Evolutionary conservation across 2,329 filamentous ascomycete genomes (phyloP).

Genomic region (Fusarium oligoseptatum): DNA sequence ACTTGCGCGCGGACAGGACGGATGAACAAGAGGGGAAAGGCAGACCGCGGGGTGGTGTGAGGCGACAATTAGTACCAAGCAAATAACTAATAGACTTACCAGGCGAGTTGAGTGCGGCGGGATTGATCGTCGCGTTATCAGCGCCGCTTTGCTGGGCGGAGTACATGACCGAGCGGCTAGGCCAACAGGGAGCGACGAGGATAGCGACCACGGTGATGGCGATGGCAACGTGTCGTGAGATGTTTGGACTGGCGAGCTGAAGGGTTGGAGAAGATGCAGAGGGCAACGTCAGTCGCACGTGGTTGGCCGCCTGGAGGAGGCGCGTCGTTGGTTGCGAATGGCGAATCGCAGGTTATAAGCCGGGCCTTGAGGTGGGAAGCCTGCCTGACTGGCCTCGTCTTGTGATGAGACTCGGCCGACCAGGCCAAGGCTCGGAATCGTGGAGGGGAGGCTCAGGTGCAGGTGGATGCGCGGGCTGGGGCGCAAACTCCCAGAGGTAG

Average conservation of each 20-base stretch:
- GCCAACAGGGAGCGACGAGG: constrained; percentile 41
- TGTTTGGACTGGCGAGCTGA: constrained; percentile 64
- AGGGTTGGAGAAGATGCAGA: constrained; percentile 56
- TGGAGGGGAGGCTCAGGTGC: constrained; percentile 27
- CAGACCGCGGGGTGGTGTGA: constrained; percentile 29
- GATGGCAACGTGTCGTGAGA: constrained; percentile 73
- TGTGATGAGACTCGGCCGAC: constrained; percentile 39
- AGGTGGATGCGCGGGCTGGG: constrained; percentile 16
- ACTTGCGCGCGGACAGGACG: background rate
- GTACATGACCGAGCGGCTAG: constrained; percentile 54
- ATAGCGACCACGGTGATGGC: constrained; percentile 48
- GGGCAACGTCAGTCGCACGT: constrained; percentile 63
- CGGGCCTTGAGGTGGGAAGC: constrained; percentile 34
- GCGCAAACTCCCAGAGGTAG: constrained; percentile 32
- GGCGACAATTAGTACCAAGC: constrained; percentile 26
- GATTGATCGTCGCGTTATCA: constrained; percentile 92
- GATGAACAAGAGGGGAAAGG: constrained; percentile 20
- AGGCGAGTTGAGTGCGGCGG: constrained; percentile 84
- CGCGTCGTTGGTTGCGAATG: constrained; percentile 43
- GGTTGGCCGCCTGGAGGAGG: constrained; percentile 59
- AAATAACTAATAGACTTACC: constrained; percentile 65
- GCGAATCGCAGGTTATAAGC: constrained; percentile 45
- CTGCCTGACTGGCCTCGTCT: constrained; percentile 27
- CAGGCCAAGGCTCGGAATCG: constrained; percentile 35
- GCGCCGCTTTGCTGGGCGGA: constrained; percentile 73